phyloP scores from a whole-genome alignment of 208 protist genomes.

The Polymyxa betae region DNA sequence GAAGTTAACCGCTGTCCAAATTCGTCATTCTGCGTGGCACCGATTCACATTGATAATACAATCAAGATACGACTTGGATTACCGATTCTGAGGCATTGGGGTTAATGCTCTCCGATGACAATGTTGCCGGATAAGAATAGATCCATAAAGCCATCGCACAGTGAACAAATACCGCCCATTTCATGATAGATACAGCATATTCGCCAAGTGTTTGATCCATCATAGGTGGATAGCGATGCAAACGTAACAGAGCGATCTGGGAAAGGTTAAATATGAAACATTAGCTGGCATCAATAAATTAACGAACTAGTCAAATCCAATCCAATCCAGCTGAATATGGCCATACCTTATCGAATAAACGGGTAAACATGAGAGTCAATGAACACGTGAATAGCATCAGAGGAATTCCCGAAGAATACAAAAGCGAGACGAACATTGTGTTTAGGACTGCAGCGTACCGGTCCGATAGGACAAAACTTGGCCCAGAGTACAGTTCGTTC shows the following conservation, averaged over 20 bases:
- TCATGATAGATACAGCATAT: neutral
- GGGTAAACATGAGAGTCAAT: neutral
- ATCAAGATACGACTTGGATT: no score
- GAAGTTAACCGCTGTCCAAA: neutral
- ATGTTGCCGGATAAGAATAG: neutral
- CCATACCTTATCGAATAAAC: slow-evolving; percentile 44
- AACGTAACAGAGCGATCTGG: slow-evolving; percentile 16
- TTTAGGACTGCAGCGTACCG: slow-evolving; percentile 32
- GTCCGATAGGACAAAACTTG: slow-evolving; percentile 33
- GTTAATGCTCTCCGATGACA: neutral
- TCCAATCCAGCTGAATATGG: no score
- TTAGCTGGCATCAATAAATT: no score
- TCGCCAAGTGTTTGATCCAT: neutral
- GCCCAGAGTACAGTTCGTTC: slow-evolving; percentile 45
- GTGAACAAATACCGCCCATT: neutral
- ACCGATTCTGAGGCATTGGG: neutral
- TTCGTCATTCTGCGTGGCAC: neutral
- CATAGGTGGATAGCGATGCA: slow-evolving; percentile 33
- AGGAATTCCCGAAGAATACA: slow-evolving; percentile 12
- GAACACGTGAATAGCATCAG: neutral
- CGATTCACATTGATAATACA: neutral
- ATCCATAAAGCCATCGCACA: slow-evolving; percentile 35
- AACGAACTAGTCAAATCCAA: no score
- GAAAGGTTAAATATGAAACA: neutral
- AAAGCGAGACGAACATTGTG: slow-evolving; percentile 24